Base-by-base conservation (phyloP, 768 basidiomycete species). In the Mrakia hoshinonis region DNA sequence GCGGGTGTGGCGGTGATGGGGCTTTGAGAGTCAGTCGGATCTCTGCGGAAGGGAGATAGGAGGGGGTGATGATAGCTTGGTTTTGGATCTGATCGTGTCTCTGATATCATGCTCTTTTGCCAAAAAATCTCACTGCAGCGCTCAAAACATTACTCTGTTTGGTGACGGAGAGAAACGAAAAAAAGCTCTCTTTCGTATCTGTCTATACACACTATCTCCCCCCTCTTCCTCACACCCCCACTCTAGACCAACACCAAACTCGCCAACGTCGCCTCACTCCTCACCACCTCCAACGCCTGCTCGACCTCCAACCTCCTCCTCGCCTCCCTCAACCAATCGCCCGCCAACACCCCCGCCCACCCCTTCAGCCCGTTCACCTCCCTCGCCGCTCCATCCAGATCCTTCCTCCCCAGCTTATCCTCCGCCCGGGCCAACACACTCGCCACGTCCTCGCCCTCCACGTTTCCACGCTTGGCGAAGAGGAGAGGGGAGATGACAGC, bases 291-390 rank as follows among this genome's bases (percentile, higher is more conserved):
- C 75, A 99, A 79, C 51, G 92, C 91, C 79, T 97, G 95, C 79
- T 90, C 84, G 39, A 96, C 92, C 81, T 96, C 92, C 73, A 99
- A 79, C 78, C 93, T 84, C 77, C 85, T 83, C 74, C 95, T 83
- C 12, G 92, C 93, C 75, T 91, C 92, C 75, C 87, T 86, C 49
- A 99, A 81, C 96, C 95, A 99, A 80, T 98, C 95, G 46, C 54
- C 20, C 89, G 89, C 71, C 76, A 83, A 54, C 75, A 80, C 75
- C 26, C 74, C 78, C 0, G 79, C 77, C 79, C 89, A 86, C 1
- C 94, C 95, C 43, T 83, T 85, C 68, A 99, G 81, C 79, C 92
- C 89, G 79, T 97, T 99, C 36, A 97, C 82, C 81, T 97, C 94
- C 68, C 95, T 83, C 46, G 93, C 83, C 24, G 95, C 95, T 13